These are phyloP conservation scores for Penicillium roqueforti DNA, from an alignment of 495 filamentous ascomycete genomes.

Conservation along the genomic window DNA sequence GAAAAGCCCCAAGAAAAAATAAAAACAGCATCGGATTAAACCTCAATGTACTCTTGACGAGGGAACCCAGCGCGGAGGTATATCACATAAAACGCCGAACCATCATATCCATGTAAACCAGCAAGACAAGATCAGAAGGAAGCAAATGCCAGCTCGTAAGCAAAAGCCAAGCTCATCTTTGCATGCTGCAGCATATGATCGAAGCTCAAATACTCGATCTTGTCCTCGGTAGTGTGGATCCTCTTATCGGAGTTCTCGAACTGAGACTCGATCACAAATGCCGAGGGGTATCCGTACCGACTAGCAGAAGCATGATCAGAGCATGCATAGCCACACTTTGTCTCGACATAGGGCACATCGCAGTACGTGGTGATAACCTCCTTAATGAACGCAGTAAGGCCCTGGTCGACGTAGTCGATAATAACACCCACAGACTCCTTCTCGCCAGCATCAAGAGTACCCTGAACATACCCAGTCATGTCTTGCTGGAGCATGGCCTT, in stretches of 20 bases:
- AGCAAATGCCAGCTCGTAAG: slow-evolving; percentile 71
- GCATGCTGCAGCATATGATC: slow-evolving; percentile 98
- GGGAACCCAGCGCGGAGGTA: slow-evolving; percentile 12
- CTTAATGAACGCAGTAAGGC: slow-evolving; percentile 89
- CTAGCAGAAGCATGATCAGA: slow-evolving; percentile 95
- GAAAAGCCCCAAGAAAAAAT: slow-evolving; percentile 1
- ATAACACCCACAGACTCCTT: slow-evolving; percentile 90
- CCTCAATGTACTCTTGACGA: slow-evolving; percentile 7
- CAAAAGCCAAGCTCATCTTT: slow-evolving; percentile 82
- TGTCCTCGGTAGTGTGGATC: slow-evolving; percentile 88
- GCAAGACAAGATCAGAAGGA: slow-evolving; percentile 27
- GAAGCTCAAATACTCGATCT: slow-evolving; percentile 83
- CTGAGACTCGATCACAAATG: slow-evolving; percentile 91
- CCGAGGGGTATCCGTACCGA: slow-evolving; percentile 90
- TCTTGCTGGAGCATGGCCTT: slow-evolving; percentile 99
- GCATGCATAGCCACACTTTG: slow-evolving; percentile 96
- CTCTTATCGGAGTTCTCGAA: slow-evolving; percentile 82
- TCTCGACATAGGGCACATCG: slow-evolving; percentile 81
- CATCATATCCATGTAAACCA: not conserved
- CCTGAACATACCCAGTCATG: slow-evolving; percentile 91
- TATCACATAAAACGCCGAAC: slow-evolving; percentile 19
- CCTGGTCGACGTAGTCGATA: slow-evolving; percentile 81
- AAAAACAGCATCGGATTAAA: not conserved
- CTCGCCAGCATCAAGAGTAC: slow-evolving; percentile 76
- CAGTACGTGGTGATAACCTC: slow-evolving; percentile 83